These are phyloP conservation scores for Lathyrus tuberosus DNA, from an alignment of 306 rosid species.

Conservation along the genomic window DNA sequence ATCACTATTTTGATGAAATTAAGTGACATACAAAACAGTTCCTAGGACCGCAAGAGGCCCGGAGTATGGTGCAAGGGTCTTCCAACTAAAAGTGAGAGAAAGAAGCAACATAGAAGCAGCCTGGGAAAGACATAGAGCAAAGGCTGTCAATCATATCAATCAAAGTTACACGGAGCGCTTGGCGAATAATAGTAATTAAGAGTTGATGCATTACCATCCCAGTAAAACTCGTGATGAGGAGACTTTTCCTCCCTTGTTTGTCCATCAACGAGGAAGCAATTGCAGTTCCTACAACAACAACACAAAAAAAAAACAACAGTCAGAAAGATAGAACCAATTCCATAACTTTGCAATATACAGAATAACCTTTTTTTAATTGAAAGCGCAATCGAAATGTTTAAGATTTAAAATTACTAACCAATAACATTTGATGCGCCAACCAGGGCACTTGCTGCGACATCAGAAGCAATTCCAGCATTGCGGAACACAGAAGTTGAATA, in stretches of 20 bases:
- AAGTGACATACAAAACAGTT: conserved; percentile 84
- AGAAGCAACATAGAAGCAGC: conserved; percentile 98
- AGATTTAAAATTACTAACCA: conserved; percentile 57
- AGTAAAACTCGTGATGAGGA: conserved; percentile 81
- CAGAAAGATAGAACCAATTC: conserved; percentile 35
- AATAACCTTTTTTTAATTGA: neutral
- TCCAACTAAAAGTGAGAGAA: conserved; percentile 85
- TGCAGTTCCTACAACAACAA: conserved; percentile 70
- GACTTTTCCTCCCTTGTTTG: conserved; percentile 89
- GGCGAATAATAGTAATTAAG: too few relatives aligned
- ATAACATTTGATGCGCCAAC: conserved; percentile 96
- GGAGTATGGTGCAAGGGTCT: conserved; percentile 73
- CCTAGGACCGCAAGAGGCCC: conserved; percentile 87
- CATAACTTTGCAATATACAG: conserved; percentile 11
- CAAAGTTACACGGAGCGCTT: neutral
- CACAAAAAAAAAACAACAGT: conserved; percentile 24
- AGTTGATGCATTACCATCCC: conserved; percentile 70
- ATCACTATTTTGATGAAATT: conserved; percentile 8
- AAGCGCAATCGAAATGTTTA: neutral
- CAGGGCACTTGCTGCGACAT: conserved; percentile 97
- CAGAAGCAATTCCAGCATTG: conserved; percentile 93
- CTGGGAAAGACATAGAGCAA: conserved; percentile 45
- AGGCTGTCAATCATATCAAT: conserved; percentile 16
- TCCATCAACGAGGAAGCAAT: conserved; percentile 98
- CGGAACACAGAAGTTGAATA: conserved; percentile 97